Percentiles rank a stretch among this genome's conserved stretches.
phyloP scores from a whole-genome alignment of 164 flowering plant species.

The Kingdonia uniflora region DNA sequence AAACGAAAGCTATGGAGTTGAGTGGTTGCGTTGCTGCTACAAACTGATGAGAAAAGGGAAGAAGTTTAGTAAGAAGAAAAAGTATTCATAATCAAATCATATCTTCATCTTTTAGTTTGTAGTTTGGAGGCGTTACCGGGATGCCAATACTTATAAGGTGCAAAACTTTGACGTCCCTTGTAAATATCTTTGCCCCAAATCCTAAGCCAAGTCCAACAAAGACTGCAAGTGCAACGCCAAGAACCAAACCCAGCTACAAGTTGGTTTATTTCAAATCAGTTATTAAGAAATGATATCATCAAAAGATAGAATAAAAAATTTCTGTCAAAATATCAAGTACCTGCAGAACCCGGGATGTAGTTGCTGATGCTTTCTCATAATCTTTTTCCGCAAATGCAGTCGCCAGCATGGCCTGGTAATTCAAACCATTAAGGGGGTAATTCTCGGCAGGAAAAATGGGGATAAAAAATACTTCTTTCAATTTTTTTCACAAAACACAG shows the following conservation, averaged over 20 bases:
- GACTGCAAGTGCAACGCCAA: constrained; percentile 50
- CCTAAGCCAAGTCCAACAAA: constrained; percentile 58
- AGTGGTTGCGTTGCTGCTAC: constrained; percentile 81
- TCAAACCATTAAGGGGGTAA: no score
- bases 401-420: constrained; percentile 74
- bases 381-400: constrained; percentile 76
- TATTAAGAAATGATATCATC: background rate
- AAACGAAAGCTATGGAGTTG: constrained; percentile 77
- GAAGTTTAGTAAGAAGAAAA: background rate
- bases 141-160: constrained; percentile 48
- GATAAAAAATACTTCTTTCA: no score
- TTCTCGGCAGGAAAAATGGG: no score
- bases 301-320: background rate
- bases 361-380: constrained; percentile 43
- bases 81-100: background rate
- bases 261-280: constrained; percentile 2
- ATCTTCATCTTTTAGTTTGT: background rate
- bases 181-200: constrained; percentile 52
- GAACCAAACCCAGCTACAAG: constrained; percentile 62
- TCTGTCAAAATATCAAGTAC: constrained; percentile 17
- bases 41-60: constrained; percentile 36
- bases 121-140: constrained; percentile 40
- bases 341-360: constrained; percentile 78
- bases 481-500: no score
- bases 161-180: constrained; percentile 50